A percentile compares a stretch with the other conserved stretches of the same genome.
These are phyloP conservation scores for Polytrichum formosum DNA, from an alignment of 225 moss, liverwort and hornwort species.

Conservation along the genomic window DNA sequence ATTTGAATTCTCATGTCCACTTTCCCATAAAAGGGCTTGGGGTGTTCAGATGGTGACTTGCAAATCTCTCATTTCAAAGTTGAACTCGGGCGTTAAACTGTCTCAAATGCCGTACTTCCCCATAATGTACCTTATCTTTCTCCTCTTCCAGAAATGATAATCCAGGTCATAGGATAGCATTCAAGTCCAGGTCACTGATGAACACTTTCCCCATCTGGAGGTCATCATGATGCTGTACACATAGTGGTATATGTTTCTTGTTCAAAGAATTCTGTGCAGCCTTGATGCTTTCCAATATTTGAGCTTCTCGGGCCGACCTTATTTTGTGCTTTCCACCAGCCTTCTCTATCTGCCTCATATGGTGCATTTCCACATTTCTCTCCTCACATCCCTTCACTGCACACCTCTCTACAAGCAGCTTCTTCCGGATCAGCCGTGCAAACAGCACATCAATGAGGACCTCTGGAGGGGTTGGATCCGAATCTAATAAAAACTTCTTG, in stretches of 20 bases:
- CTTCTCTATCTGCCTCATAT: slow-evolving; percentile 54
- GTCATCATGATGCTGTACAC: slow-evolving; percentile 52
- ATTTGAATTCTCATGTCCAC: no score
- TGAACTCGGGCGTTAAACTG: no score
- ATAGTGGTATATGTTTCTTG: slow-evolving; percentile 57
- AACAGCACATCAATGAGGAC: slow-evolving; percentile 56
- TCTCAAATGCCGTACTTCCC: no score
- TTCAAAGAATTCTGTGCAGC: slow-evolving; percentile 43
- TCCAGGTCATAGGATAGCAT: slow-evolving; percentile 30
- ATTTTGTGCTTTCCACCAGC: slow-evolving; percentile 54
- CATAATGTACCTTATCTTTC: no score
- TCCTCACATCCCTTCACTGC: slow-evolving; percentile 56
- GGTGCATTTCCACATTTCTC: slow-evolving; percentile 57
- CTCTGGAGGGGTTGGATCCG: slow-evolving; percentile 45
- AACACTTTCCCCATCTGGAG: slow-evolving; percentile 50
- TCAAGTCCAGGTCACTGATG: slow-evolving; percentile 57
- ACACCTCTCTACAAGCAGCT: slow-evolving; percentile 37
- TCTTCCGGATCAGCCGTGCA: slow-evolving; percentile 41
- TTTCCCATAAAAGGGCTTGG: no score
- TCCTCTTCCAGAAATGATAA: no score
- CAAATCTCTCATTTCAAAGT: no score
- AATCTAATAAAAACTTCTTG: slow-evolving; percentile 28
- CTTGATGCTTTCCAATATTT: slow-evolving; percentile 55
- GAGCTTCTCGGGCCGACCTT: slow-evolving; percentile 40
- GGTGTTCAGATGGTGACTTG: no score